A percentile compares a stretch with the other conserved stretches of the same genome.
Conservation (phyloP, 148 eudicot species). For the Chenopodium berlandieri region DNA sequence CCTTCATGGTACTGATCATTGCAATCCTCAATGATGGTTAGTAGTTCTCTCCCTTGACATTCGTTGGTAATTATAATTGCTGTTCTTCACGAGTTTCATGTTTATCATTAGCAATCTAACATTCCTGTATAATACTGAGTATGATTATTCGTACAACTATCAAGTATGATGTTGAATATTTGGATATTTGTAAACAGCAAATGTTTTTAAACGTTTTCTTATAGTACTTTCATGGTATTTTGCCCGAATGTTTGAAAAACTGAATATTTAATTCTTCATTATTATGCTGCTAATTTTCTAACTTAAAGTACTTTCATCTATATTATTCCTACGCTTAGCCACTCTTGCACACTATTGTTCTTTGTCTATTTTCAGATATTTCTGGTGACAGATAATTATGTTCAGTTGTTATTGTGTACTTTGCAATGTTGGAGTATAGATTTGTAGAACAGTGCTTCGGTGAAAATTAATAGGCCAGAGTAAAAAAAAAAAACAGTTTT, state of each 20-base stretch:
- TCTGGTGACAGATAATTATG: background rate
- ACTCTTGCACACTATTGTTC: background rate
- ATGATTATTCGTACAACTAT: background rate
- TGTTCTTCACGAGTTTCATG: background rate
- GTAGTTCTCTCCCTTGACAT: conserved; percentile 4
- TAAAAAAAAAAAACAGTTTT: background rate
- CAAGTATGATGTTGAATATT: background rate
- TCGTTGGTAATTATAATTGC: background rate
- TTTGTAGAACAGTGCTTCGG: background rate
- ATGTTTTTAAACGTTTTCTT: background rate
- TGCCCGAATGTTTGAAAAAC: too few relatives aligned
- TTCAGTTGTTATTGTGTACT: background rate
- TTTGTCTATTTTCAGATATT: too few relatives aligned
- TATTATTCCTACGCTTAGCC: background rate
- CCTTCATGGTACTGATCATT: conserved; percentile 59
- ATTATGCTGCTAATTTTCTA: background rate
- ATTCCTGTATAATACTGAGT: background rate
- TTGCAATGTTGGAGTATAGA: too few relatives aligned
- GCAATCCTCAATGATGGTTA: conserved; percentile 54
- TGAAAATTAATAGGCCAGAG: background rate
- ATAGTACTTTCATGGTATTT: background rate
- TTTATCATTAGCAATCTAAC: background rate
- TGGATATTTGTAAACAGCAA: background rate
- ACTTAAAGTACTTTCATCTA: background rate
- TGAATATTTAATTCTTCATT: background rate